These are phyloP conservation scores for Solanum pinnatisectum DNA, from an alignment of 257 asterid species.

Conservation along the genomic window DNA sequence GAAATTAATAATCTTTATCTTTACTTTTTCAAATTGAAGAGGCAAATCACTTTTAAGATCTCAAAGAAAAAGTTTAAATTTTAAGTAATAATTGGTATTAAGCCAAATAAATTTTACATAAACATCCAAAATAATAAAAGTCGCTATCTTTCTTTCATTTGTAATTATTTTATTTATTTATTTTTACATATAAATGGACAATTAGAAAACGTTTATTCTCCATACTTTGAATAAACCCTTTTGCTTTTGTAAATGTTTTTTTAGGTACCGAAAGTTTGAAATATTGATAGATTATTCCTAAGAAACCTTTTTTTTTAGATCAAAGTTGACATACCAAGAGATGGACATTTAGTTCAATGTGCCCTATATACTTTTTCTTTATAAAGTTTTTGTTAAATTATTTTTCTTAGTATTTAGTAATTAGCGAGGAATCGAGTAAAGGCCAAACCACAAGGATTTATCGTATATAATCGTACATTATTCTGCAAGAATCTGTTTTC, in stretches of 20 bases:
- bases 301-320: background rate
- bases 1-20: background rate
- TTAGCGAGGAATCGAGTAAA: rapidly evolving
- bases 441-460: background rate
- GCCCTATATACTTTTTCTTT: background rate
- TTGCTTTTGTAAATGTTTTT: background rate
- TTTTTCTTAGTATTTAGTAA: background rate
- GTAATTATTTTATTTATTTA: background rate
- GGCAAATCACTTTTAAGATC: background rate
- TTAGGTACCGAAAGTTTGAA: background rate
- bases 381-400: background rate
- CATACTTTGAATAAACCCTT: background rate
- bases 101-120: background rate
- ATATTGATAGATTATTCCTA: background rate
- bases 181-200: background rate
- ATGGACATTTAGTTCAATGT: background rate
- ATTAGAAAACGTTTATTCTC: background rate
- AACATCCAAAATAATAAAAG: background rate
- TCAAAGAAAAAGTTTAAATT: background rate
- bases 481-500: background rate
- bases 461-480: background rate
- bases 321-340: background rate
- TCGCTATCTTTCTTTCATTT: background rate
- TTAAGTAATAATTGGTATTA: background rate
- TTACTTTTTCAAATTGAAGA: background rate